These are phyloP conservation scores for Oemleria cerasiformis DNA, from an alignment of 306 rosid genomes.

Conservation along the genomic window DNA sequence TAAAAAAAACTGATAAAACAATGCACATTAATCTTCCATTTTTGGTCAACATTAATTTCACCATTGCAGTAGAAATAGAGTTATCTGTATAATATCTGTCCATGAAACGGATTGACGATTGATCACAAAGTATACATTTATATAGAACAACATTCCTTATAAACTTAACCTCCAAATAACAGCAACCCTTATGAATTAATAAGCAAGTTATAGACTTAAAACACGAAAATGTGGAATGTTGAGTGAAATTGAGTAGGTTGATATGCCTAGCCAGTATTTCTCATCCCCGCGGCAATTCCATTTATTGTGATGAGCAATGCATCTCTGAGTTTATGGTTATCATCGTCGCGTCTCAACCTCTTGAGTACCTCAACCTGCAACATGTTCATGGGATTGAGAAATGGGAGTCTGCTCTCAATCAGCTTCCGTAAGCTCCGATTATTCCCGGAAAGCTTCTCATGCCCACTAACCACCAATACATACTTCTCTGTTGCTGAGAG, in stretches of 20 bases:
- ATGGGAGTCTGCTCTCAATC: slow-evolving; percentile 85
- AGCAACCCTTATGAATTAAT: not conserved
- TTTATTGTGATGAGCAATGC: slow-evolving; percentile 89
- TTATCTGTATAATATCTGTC: not conserved
- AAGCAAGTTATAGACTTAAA: not conserved
- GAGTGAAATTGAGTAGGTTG: not conserved
- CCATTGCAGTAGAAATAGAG: not conserved
- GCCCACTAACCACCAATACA: slow-evolving; percentile 74
- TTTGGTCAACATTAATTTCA: not conserved
- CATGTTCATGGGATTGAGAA: slow-evolving; percentile 86
- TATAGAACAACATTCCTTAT: not conserved
- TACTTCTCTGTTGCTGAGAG: slow-evolving; percentile 60
- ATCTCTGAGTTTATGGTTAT: slow-evolving; percentile 70
- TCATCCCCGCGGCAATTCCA: slow-evolving; percentile 97
- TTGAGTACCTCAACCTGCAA: slow-evolving; percentile 90
- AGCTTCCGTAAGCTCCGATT: slow-evolving; percentile 85
- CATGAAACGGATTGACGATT: not conserved
- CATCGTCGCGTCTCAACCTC: slow-evolving; percentile 73
- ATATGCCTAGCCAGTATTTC: slow-evolving; percentile 69
- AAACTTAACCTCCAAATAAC: not conserved
- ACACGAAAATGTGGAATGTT: not conserved
- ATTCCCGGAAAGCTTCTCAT: slow-evolving; percentile 70
- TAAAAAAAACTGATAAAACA: too few relatives aligned
- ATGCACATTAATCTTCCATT: not conserved
- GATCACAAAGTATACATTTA: too few relatives aligned